Evolutionary conservation across 2,329 filamentous ascomycete species (phyloP).

Genomic region (Talaromyces atroroseus): DNA sequence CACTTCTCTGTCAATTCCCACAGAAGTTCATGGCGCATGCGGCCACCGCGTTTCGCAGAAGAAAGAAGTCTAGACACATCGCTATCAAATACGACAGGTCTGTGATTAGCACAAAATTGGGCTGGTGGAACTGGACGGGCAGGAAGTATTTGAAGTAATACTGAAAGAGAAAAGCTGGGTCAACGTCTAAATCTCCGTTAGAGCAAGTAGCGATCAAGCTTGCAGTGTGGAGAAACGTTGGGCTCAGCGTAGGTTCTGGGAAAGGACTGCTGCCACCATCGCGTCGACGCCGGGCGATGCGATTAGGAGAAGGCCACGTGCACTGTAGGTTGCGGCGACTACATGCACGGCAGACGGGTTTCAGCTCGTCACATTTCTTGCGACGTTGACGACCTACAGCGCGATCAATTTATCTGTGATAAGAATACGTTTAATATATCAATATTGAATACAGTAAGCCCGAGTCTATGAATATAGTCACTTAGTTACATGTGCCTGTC

Average conservation of each 20-base stretch:
- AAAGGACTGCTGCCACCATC: not conserved
- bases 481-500: not conserved
- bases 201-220: not conserved
- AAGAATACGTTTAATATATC: not conserved
- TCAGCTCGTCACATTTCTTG: not conserved
- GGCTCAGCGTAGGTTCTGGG: not conserved
- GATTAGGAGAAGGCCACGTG: constrained; percentile 25
- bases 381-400: constrained; percentile 1
- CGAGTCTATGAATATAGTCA: not conserved
- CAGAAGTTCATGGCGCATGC: not conserved
- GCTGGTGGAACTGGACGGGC: not conserved
- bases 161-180: not conserved
- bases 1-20: not conserved
- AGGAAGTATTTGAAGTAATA: not conserved
- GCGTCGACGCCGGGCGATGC: not conserved
- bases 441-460: not conserved
- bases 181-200: not conserved
- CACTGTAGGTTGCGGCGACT: not conserved
- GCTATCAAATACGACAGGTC: not conserved
- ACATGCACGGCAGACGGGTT: not conserved
- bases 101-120: not conserved
- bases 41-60: not conserved
- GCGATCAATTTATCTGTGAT: too few species aligned
- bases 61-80: not conserved
- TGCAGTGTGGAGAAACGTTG: not conserved